A percentile compares a stretch with the other conserved stretches of the same genome.
phyloP scores from a whole-genome alignment of 2,329 filamentous ascomycete genomes.

The Ascochyta koolunga region DNA sequence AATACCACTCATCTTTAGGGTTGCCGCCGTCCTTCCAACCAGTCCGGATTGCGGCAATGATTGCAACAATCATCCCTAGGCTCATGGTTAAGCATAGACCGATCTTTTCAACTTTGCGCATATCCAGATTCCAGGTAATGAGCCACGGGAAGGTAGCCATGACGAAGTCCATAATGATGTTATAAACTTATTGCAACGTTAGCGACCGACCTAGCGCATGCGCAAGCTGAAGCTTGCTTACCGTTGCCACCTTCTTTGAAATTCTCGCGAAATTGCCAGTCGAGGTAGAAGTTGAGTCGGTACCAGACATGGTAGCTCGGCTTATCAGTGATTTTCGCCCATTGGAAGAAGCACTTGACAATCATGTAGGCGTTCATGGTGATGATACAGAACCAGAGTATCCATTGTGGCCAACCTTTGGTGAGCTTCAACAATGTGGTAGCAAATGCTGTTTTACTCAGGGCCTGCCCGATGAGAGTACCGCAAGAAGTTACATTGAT shows the following conservation, averaged over 20 bases:
- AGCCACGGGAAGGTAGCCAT: constrained; percentile 59
- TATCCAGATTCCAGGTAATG: constrained; percentile 56
- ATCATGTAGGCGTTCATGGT: constrained; percentile 58
- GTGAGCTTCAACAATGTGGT: constrained; percentile 52
- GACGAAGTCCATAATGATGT: constrained; percentile 61
- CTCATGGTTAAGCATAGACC: constrained; percentile 60
- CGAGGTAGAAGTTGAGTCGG: constrained; percentile 55
- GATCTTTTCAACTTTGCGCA: constrained; percentile 57
- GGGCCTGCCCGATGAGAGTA: constrained; percentile 46
- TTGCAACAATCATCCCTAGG: constrained; percentile 57
- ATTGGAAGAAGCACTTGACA: constrained; percentile 57
- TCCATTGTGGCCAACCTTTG: constrained; percentile 51
- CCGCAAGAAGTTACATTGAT: constrained; percentile 54
- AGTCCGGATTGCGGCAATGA: constrained; percentile 56
- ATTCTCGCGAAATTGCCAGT: constrained; percentile 46
- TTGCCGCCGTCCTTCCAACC: constrained; percentile 59
- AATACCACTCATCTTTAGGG: constrained; percentile 54
- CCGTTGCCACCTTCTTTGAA: constrained; percentile 61
- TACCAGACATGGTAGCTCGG: constrained; percentile 56
- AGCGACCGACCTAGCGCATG: neutral
- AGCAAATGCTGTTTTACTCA: constrained; percentile 49
- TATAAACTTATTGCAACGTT: constrained; percentile 53
- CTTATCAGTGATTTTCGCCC: constrained; percentile 56
- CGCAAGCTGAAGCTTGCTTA: constrained; percentile 32
- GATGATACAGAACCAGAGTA: constrained; percentile 58